Evolutionary conservation across 345 rosid species (phyloP), one percentile per base, ranked within the genome.

Genomic region (Eucalyptus curtisii): DNA sequence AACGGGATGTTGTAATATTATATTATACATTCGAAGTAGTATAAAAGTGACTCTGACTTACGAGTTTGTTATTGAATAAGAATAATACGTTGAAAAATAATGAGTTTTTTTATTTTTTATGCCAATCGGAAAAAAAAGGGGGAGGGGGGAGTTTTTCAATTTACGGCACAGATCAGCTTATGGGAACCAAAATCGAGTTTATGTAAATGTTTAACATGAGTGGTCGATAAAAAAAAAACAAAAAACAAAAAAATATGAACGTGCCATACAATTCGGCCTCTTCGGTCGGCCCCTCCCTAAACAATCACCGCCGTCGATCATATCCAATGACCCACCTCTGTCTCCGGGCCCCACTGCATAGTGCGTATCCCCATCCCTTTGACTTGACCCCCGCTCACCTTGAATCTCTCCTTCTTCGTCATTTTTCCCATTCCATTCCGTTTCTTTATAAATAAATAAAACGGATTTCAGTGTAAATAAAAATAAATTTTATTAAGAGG

Each of bases 71-170:
- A 47, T 47, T 47, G 48, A 3, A 10, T 49, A 49, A 49, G 17
- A 49, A 49, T 49, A 0, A 49, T 14, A 49, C 3, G 17, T 49
- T 49, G 52, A 49, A 49, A 47, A 14, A 14, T 49, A 49, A 49
- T 49, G 7, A 49, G 0, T 14, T 0, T 49, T 49, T 49, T 6
- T 0, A 14, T 49, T 49, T 49, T 49, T 49, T 49, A 49, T 49
- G 52, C 7, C 52, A 49, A 49, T 14, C 52, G 17, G 7, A 14
- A 13, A 4, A 2, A 4, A 48, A 48, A 4, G 13, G 6, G 13
- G 3, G 50, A 14, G 6, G 13, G 3, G 50, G 2, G 50, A 49
- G 50, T 49, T 49, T 49, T 49, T 5, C 52, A 49, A 49, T 49
- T 49, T 49, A 49, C 17, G 17, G 52, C 52, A 49, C 52, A 14